These are phyloP conservation scores for Heliamphora ciliata DNA, from an alignment of 179 eudicot species.

Conservation along the genomic window DNA sequence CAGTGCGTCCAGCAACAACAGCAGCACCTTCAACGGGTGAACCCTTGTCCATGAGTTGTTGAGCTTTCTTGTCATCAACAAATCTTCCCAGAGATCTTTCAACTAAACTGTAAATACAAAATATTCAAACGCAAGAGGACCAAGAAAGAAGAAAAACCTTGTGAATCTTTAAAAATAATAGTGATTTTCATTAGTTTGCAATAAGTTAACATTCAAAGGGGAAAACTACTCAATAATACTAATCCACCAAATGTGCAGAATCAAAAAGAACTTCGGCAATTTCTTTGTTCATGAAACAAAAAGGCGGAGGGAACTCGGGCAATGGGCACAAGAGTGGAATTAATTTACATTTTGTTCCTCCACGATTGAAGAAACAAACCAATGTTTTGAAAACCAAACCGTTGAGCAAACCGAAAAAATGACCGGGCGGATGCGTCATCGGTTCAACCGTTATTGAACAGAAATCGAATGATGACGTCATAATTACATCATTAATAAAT, in stretches of 20 bases:
- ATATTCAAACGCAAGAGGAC: constrained; percentile 12
- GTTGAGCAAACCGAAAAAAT: too few relatives aligned
- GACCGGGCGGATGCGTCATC: too few relatives aligned
- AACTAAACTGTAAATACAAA: constrained; percentile 43
- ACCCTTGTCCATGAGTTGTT: constrained; percentile 58
- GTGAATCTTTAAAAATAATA: not conserved
- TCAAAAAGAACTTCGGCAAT: not conserved
- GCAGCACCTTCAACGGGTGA: constrained; percentile 69
- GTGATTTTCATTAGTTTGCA: not conserved
- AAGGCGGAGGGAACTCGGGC: too few relatives aligned
- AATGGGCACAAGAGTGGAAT: not conserved
- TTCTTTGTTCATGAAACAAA: too few relatives aligned
- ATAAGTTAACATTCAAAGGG: not conserved
- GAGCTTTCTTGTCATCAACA: constrained; percentile 79
- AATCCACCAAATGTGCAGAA: not conserved
- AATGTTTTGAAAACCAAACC: not conserved
- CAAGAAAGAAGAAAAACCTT: constrained; percentile 5
- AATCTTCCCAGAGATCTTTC: constrained; percentile 71
- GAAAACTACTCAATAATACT: not conserved
- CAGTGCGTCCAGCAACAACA: constrained; percentile 91
- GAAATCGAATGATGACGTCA: too few relatives aligned
- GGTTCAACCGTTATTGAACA: too few relatives aligned
- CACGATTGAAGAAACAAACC: not conserved
- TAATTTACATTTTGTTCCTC: not conserved
- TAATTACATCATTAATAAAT: too few relatives aligned